These are phyloP conservation scores for Aspergillus bridgeri DNA, from an alignment of 495 filamentous ascomycete genomes.

Conservation along the genomic window DNA sequence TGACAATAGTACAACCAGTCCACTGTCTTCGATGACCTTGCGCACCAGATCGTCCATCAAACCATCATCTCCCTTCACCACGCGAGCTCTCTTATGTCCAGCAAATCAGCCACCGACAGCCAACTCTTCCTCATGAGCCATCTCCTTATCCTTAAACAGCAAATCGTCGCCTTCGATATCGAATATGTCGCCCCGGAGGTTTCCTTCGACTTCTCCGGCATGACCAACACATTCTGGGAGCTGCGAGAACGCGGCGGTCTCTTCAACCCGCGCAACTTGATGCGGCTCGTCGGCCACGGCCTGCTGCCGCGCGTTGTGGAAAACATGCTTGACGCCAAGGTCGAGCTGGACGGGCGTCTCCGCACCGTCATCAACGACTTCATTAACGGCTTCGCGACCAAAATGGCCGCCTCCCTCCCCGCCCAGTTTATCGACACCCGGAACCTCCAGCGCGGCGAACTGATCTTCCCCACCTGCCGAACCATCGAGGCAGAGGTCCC, in stretches of 20 bases:
- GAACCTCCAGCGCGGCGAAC: constrained; percentile 35
- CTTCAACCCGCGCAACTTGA: constrained; percentile 62
- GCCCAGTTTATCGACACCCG: constrained; percentile 40
- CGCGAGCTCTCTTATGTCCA: constrained; percentile 48
- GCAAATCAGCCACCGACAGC: constrained; percentile 59
- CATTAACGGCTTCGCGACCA: constrained; percentile 54
- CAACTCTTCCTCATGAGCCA: constrained; percentile 91
- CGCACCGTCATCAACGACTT: constrained; percentile 78
- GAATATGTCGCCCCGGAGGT: constrained; percentile 75
- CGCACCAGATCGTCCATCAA: constrained; percentile 73
- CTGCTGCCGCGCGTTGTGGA: constrained; percentile 60
- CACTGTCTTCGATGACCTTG: constrained; percentile 72
- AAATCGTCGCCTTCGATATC: constrained; percentile 90
- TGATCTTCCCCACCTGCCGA: constrained; percentile 38
- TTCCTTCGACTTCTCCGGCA: constrained; percentile 71
- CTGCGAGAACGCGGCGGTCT: constrained; percentile 65
- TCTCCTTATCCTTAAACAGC: constrained; percentile 83
- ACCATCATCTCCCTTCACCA: constrained; percentile 63
- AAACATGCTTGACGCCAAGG: constrained; percentile 73
- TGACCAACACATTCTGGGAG: constrained; percentile 77
- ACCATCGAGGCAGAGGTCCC: constrained; percentile 55
- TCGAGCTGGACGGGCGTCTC: constrained; percentile 75
- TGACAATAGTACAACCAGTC: constrained; percentile 37
- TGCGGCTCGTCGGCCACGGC: constrained; percentile 56
- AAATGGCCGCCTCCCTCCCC: constrained; percentile 53